Evolutionary conservation across 306 rosid species (phyloP).

Genomic region (Glycine latifolia): DNA sequence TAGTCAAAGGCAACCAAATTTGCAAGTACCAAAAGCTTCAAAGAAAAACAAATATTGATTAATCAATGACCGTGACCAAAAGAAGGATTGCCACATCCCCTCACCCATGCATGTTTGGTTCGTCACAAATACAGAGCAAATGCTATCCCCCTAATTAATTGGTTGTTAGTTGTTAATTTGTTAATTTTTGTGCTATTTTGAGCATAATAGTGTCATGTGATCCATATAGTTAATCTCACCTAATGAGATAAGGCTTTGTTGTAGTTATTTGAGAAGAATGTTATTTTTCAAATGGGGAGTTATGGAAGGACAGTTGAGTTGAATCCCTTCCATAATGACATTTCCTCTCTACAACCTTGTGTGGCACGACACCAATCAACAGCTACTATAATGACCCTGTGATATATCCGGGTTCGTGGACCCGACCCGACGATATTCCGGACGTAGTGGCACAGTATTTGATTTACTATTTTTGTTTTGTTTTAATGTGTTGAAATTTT

Average conservation of each 20-base stretch:
- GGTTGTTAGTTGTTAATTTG: too few species aligned
- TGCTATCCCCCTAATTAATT: background rate
- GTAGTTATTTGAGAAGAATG: background rate
- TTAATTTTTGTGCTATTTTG: background rate
- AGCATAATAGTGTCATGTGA: background rate
- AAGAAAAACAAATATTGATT: background rate
- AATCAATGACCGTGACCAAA: background rate
- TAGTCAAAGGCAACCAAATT: background rate
- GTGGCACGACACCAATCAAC: background rate
- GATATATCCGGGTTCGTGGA: too few species aligned
- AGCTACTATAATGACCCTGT: slow-evolving; percentile 13
- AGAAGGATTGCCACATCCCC: background rate
- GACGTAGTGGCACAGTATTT: too few species aligned
- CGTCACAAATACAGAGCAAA: background rate
- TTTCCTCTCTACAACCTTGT: background rate
- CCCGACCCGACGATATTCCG: too few species aligned
- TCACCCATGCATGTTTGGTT: background rate
- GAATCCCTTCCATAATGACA: background rate
- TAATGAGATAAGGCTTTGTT: too few species aligned
- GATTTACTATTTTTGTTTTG: too few species aligned
- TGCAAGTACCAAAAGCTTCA: background rate
- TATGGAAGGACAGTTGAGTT: background rate
- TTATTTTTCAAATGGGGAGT: background rate
- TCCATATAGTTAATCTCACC: too few species aligned
- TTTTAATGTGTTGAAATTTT: too few species aligned